Evolutionary conservation across 2,329 filamentous ascomycete genomes (phyloP), one percentile per base, ranked within the genome.

Genomic region (Chalaropsis thielavioides): DNA sequence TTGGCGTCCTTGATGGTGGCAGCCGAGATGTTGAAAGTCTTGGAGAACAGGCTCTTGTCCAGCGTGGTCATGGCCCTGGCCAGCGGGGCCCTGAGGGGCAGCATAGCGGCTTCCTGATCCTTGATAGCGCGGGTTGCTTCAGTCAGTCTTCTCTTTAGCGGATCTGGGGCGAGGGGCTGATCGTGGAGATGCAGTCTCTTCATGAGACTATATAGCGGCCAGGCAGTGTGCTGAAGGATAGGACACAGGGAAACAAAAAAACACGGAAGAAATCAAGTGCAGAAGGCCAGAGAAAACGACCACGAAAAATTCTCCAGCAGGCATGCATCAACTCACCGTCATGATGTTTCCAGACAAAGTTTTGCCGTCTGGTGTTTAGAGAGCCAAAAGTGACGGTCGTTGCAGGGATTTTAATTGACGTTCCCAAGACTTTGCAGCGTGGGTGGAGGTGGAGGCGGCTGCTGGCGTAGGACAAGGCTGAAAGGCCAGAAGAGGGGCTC

Each of bases 1-100:
- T 84, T 87, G 67, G 82, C 82, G 72, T 94, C 88, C 69, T 83
- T 82, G 56, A 97, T 79, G 44, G 87, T 83, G 6, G 91, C 92
- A 2, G 91, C 92, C 8, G 90, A 83, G 27, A 92, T 79, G 27
- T 87, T 85, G 64, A 96, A 77, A 0, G 81, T 88, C 73, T 87
- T 90, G 63, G 83, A 80, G 77, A 97, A 97, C 68, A 95, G 86
- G 17, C 86, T 81, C 69, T 89, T 86, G 76, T 99, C 92, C 68
- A 99, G 83, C 61, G 83, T 82, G 72, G 85, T 85, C 78, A 90
- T 89, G 67, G 87, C 85, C 74, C 89, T 87, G 70, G 92, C 87
- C 67, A 91, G 79, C 27, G 92, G 91, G 59, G 91, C 90, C 69
- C 86, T 84, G 74, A 96, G 89, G 62, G 83, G 72, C 68, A 76